Evolutionary conservation across 2,329 filamentous ascomycete species (phyloP).

Genomic region (Trichoderma polysporum): DNA sequence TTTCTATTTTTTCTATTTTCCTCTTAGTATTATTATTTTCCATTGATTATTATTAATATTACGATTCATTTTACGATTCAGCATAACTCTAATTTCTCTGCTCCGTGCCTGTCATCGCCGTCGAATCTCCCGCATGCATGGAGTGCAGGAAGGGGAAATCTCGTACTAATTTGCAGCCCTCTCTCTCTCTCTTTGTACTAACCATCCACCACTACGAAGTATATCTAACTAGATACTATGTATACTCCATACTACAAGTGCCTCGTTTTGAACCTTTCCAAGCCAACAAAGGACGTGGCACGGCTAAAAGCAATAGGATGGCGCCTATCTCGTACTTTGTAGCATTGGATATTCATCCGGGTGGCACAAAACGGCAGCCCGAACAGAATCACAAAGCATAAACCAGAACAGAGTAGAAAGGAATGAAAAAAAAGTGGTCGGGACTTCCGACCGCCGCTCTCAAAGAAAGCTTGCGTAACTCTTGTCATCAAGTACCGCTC

Average conservation of each 20-base stretch:
- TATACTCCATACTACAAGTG: too few relatives aligned
- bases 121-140: neutral
- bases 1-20: neutral
- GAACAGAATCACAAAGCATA: slow-evolving; percentile 2
- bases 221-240: too few relatives aligned
- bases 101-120: neutral
- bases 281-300: neutral
- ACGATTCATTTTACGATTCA: neutral
- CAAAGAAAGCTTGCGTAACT: slow-evolving; percentile 2
- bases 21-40: neutral
- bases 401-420: neutral
- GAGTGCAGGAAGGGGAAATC: neutral
- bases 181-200: too few relatives aligned
- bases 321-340: neutral
- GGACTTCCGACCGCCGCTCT: neutral
- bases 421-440: neutral
- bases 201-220: too few relatives aligned
- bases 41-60: too few relatives aligned
- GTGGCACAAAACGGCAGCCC: neutral
- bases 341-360: neutral
- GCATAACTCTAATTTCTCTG: slow-evolving; percentile 3
- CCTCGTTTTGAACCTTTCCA: neutral
- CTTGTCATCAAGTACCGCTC: neutral
- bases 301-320: neutral
- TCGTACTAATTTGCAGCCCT: neutral